These are phyloP conservation scores for Aleurites moluccanus DNA, from an alignment of 441 rosid species.

Conservation along the genomic window DNA sequence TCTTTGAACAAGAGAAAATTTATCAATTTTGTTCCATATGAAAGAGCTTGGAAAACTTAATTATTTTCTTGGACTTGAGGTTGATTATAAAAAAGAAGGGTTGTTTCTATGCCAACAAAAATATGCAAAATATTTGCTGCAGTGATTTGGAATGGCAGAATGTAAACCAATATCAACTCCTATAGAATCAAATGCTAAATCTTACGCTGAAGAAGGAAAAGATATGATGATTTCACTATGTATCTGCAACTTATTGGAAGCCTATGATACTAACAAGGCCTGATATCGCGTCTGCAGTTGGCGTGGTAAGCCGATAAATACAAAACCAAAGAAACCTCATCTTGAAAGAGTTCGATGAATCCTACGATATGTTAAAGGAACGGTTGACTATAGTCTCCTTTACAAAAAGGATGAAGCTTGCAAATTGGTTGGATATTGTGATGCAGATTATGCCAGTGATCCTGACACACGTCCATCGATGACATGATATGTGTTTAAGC, in stretches of 20 bases:
- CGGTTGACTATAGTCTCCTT: no score
- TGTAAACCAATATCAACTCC: no score
- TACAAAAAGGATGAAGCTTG: background rate
- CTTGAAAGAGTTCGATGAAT: background rate
- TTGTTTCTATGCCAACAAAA: no score
- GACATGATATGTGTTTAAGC: background rate
- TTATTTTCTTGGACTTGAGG: no score
- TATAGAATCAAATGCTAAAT: no score
- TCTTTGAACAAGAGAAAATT: background rate
- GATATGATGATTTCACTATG: background rate
- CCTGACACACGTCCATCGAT: background rate
- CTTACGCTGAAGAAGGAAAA: background rate
- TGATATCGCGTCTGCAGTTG: background rate
- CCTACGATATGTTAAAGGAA: background rate
- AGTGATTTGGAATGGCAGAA: no score
- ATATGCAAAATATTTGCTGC: no score
- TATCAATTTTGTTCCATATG: background rate
- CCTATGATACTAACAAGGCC: background rate
- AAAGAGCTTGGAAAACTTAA: background rate
- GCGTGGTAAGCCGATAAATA: background rate
- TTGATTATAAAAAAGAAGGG: no score
- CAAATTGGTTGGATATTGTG: background rate
- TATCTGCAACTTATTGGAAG: background rate
- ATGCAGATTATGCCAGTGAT: background rate
- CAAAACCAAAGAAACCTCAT: background rate